Evolutionary conservation across 2,329 filamentous ascomycete genomes (phyloP).

Genomic region (Fusarium bulbicola): DNA sequence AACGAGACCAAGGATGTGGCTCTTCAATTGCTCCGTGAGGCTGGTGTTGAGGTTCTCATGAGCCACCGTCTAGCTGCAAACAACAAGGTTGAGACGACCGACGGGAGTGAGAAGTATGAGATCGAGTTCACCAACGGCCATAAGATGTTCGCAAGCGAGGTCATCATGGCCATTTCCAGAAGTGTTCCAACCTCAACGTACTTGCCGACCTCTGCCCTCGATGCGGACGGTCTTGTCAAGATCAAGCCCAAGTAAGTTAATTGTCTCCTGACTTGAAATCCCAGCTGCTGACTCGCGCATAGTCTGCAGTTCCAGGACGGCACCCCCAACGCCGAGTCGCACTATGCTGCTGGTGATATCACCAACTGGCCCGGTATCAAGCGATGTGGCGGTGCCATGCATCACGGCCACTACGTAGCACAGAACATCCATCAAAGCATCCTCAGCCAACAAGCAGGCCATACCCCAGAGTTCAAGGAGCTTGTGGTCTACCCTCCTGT

Average conservation of each 20-base stretch:
- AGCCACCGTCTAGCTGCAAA: conserved; percentile 64
- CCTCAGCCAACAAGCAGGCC: conserved; percentile 51
- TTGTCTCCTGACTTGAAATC: not conserved
- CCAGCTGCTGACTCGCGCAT: not conserved
- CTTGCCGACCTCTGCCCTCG: conserved; percentile 66
- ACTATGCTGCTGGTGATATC: conserved; percentile 77
- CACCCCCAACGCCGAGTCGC: conserved; percentile 65
- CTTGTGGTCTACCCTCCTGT: conserved; percentile 67
- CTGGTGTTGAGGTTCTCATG: conserved; percentile 72
- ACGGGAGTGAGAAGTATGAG: conserved; percentile 54
- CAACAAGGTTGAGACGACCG: conserved; percentile 55
- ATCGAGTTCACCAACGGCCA: conserved; percentile 69
- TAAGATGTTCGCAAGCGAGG: conserved; percentile 67
- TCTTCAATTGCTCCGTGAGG: conserved; percentile 65
- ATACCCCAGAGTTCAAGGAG: conserved; percentile 57
- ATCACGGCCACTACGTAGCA: conserved; percentile 73
- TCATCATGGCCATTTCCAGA: conserved; percentile 75
- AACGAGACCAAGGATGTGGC: conserved; percentile 73
- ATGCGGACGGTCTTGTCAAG: conserved; percentile 72
- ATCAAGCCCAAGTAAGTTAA: conserved; percentile 62
- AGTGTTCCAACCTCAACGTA: conserved; percentile 70
- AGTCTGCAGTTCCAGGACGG: conserved; percentile 64
- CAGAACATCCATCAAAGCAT: conserved; percentile 74
- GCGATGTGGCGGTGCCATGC: conserved; percentile 79
- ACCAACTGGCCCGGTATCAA: conserved; percentile 81